Base-by-base conservation (phyloP, 768 basidiomycete genomes). In the button mushroom (Agaricus bisporus) region DNA sequence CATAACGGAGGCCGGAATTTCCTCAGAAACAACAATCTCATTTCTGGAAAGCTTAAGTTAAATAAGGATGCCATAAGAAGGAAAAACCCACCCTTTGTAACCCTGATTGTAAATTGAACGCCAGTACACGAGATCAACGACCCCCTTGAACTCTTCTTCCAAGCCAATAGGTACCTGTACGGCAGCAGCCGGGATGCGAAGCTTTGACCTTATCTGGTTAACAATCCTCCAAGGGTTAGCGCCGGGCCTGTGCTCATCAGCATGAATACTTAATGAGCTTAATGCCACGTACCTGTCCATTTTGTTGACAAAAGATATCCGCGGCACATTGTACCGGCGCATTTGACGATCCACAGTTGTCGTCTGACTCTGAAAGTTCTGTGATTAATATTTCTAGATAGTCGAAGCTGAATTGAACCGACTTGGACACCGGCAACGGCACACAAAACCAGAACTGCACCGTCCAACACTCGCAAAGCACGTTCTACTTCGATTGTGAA, bases 401-500 rank as follows among this genome's bases (percentile, higher is more conserved):
- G 36, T 7, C 8, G 3, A 26, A 12, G 4, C 20, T 18, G 20
- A 5, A 32, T 42, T 28, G 12, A 8, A 57, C 61, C 57, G 55
- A 86, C 88, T 75, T 95, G 92, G 14, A 99, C 97, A 58, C 97
- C 97, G 50, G 93, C 88, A 41, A 99, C 97, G 18, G 97, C 94
- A 70, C 97, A 98, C 20, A 99, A 76, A 28, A 99, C 97, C 63
- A 99, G 68, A 44, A 98, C 87, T 48, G 97, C 97, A 58, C 97
- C 97, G 67, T 99, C 97, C 58, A 99, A 74, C 7, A 98, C 97
- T 48, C 97, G 84, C 47, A 99, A 75, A 22, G 97, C 97, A 14
- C 97, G 84, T 69, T 99, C 97, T 7, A 99, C 97, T 69, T 99
- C 97, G 60, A 99, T 98, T 2, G 97, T 99, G 65, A 99, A 99